These are phyloP conservation scores for Monosporascus ibericus DNA, from an alignment of 2,329 filamentous ascomycete genomes.

Conservation along the genomic window DNA sequence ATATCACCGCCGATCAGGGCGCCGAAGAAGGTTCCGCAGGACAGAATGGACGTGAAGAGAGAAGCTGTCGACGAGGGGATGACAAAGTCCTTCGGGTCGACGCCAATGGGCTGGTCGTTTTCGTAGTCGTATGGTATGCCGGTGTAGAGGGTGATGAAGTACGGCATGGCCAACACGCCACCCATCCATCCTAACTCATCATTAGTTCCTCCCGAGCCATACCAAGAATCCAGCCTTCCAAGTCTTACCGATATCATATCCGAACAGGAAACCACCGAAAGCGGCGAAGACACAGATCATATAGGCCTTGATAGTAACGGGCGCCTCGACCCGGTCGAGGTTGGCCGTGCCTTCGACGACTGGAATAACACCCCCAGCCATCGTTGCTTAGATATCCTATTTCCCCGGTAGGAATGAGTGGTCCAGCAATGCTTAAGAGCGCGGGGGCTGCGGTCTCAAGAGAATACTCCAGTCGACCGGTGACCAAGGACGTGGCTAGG, in stretches of 20 bases:
- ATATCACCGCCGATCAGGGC: slow-evolving; percentile 60
- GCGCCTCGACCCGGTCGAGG: slow-evolving; percentile 58
- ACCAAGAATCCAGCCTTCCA: background rate
- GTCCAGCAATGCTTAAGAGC: slow-evolving; percentile 11
- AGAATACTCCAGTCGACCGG: too few relatives aligned
- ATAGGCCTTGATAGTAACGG: slow-evolving; percentile 64
- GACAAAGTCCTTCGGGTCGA: slow-evolving; percentile 27
- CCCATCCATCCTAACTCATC: slow-evolving; percentile 43
- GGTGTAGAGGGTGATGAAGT: slow-evolving; percentile 37
- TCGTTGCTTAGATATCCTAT: slow-evolving; percentile 9
- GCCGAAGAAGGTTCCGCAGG: slow-evolving; percentile 58
- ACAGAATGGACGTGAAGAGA: slow-evolving; percentile 61
- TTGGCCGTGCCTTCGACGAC: slow-evolving; percentile 35
- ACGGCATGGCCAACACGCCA: slow-evolving; percentile 34
- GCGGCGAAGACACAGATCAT: slow-evolving; percentile 64
- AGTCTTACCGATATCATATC: slow-evolving; percentile 64
- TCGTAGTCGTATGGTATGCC: slow-evolving; percentile 28
- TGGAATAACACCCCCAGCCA: slow-evolving; percentile 22
- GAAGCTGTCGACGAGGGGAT: slow-evolving; percentile 45
- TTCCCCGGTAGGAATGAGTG: background rate
- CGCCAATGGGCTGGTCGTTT: slow-evolving; percentile 15
- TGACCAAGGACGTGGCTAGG: too few relatives aligned
- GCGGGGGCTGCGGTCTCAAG: slow-evolving; percentile 8
- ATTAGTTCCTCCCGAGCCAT: slow-evolving; percentile 32
- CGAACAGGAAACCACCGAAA: slow-evolving; percentile 71